phyloP scores from a whole-genome alignment of 768 basidiomycete species.

The Podaxis sp. region DNA sequence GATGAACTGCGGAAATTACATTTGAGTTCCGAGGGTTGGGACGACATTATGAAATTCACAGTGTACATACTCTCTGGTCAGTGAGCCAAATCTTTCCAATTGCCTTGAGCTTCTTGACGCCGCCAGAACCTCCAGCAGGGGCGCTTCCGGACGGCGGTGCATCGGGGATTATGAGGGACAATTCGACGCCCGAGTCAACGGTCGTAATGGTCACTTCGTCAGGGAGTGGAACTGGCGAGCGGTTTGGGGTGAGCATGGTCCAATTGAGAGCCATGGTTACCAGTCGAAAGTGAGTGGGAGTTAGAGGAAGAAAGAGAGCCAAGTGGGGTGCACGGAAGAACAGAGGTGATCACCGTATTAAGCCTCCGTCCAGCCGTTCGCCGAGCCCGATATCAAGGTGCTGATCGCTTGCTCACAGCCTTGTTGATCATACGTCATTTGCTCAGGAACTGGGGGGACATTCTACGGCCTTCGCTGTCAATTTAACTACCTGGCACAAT shows the following conservation, averaged over 20 bases:
- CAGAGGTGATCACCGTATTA: constrained; percentile 10
- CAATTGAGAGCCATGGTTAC: constrained; percentile 71
- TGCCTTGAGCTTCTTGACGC: constrained; percentile 53
- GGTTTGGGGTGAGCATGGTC: constrained; percentile 58
- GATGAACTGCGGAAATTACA: constrained; percentile 45
- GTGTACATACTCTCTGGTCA: constrained; percentile 59
- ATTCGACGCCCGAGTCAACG: constrained; percentile 53
- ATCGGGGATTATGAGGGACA: constrained; percentile 55
- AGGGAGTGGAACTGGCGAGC: constrained; percentile 59
- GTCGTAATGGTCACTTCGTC: constrained; percentile 56
- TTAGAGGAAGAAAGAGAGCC: background rate
- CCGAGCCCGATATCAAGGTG: background rate
- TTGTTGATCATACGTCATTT: background rate
- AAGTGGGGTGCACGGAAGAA: background rate
- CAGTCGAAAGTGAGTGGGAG: constrained; percentile 10
- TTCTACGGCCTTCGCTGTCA: background rate
- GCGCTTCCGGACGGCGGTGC: constrained; percentile 37
- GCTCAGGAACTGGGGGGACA: too few species aligned
- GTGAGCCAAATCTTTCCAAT: constrained; percentile 60
- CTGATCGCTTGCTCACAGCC: background rate
- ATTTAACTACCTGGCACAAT: constrained; percentile 81
- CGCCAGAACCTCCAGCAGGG: constrained; percentile 48
- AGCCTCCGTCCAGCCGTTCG: background rate
- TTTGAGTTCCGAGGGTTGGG: background rate
- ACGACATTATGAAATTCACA: background rate